phyloP scores from a whole-genome alignment of 345 rosid genomes.

The Garcia nutans region DNA sequence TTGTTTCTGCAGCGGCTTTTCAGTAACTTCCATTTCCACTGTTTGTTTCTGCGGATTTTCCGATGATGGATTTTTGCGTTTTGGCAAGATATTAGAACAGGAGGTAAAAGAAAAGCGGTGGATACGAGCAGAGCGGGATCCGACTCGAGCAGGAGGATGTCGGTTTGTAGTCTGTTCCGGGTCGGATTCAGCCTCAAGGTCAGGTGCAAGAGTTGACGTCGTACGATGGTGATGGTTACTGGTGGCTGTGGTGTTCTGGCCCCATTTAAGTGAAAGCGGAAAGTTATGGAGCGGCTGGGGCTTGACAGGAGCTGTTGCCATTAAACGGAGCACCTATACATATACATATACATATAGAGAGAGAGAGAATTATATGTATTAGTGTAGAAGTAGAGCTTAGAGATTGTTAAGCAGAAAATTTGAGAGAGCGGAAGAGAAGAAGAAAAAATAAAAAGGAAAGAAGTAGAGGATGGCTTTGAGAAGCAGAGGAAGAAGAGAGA shows the following conservation, averaged over 20 bases:
- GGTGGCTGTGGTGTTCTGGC: constrained; percentile 31
- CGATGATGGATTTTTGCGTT: constrained; percentile 1
- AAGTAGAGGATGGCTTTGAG: background rate
- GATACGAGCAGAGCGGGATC: constrained; percentile 65
- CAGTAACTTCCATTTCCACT: constrained; percentile 11
- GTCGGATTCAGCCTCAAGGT: constrained; percentile 33
- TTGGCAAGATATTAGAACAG: constrained; percentile 21
- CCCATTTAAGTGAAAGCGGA: constrained; percentile 60
- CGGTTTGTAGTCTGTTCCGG: constrained; percentile 28
- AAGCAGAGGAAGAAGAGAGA: background rate
- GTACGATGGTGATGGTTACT: constrained; percentile 2
- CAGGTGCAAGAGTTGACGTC: constrained; percentile 1
- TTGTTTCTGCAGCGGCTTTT: constrained; percentile 21
- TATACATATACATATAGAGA: background rate
- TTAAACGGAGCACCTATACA: background rate
- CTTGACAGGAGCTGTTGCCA: constrained; percentile 64
- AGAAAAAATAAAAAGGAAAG: too few relatives aligned
- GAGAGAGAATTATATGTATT: too few relatives aligned
- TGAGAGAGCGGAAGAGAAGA: background rate
- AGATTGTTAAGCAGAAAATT: background rate
- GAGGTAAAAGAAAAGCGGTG: constrained; percentile 49
- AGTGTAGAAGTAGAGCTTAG: background rate
- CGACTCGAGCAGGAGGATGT: constrained; percentile 32
- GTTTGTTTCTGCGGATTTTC: constrained; percentile 14
- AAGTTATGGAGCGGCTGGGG: constrained; percentile 76